Base-by-base conservation (phyloP, 768 basidiomycete species). In the Sarcodon aspratus region DNA sequence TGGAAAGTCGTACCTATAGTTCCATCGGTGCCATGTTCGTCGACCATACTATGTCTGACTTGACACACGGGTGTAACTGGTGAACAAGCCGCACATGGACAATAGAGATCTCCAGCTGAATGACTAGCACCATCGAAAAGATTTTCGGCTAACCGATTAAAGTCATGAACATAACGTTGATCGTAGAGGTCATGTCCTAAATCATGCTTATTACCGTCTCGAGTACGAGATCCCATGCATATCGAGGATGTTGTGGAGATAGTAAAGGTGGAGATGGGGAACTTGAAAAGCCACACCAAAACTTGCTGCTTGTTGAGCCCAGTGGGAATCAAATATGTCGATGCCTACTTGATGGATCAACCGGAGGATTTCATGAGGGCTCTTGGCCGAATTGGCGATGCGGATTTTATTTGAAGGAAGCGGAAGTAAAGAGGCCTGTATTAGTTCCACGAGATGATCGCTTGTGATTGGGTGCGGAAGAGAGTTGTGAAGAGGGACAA, bases 151-250 rank as follows among this genome's bases (percentile, higher is more conserved):
- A 88, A 65, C 5, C 71, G 59, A 3, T 62, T 61, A 57, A 88
- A 88, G 58, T 88, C 85, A 46, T 68, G 62, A 0, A 75, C 68
- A 52, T 87, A 89, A 1, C 49, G 42, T 5, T 58, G 40, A 42
- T 78, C 68, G 56, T 86, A 93, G 3, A 94, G 61, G 53, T 91
- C 91, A 54, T 85, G 79, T 0, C 87, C 90, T 7, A 90, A 55
- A 38, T 78, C 70, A 8, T 53, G 54, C 54, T 62, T 69, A 12
- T 61, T 63, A 18, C 52, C 45, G n/a, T 43, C 13, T 31, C 52
- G 44, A 32, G 34, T 46, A n/a, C 36, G 43, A 15, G 52, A 55
- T 27, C 21, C 21, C 21, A 27, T 27, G 21, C 21, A 27, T 27
- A 27, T 5, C 21, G 21, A 27, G 21, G 21, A 27, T 27, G 21